Evolutionary conservation across 345 rosid genomes (phyloP).

Genomic region (Euphorbia tirucalli): DNA sequence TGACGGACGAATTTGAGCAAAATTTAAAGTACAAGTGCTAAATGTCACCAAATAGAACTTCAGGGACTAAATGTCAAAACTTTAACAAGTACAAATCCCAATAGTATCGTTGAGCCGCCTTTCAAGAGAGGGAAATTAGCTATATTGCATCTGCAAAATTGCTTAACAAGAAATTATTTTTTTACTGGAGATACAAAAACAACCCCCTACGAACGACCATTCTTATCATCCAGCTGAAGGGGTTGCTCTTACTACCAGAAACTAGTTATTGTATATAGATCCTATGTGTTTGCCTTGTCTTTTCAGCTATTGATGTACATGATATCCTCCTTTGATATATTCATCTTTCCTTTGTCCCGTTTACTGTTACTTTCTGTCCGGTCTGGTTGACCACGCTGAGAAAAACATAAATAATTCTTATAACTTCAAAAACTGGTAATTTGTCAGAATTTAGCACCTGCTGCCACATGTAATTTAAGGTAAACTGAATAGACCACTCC

Average conservation of each 20-base stretch:
- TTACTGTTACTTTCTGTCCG: constrained; percentile 40
- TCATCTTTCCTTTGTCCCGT: constrained; percentile 79
- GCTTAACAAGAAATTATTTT: neutral
- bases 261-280: neutral
- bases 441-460: neutral
- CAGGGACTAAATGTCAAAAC: no score
- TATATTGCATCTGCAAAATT: constrained; percentile 19
- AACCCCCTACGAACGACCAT: no score
- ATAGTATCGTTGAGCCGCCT: neutral
- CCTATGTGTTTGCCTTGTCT: neutral
- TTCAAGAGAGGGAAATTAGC: neutral
- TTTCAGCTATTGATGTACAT: constrained; percentile 38
- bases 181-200: no score
- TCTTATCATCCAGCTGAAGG: neutral
- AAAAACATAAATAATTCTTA: neutral
- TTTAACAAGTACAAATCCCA: neutral
- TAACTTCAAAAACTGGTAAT: neutral
- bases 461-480: neutral
- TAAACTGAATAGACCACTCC: neutral
- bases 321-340: constrained; percentile 69
- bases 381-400: constrained; percentile 76
- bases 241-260: neutral
- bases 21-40: no score
- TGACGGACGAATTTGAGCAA: no score
- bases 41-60: no score